Evolutionary conservation across 371 early-diverging fungal species (phyloP).

Genomic region (Mucor velutinosus): DNA sequence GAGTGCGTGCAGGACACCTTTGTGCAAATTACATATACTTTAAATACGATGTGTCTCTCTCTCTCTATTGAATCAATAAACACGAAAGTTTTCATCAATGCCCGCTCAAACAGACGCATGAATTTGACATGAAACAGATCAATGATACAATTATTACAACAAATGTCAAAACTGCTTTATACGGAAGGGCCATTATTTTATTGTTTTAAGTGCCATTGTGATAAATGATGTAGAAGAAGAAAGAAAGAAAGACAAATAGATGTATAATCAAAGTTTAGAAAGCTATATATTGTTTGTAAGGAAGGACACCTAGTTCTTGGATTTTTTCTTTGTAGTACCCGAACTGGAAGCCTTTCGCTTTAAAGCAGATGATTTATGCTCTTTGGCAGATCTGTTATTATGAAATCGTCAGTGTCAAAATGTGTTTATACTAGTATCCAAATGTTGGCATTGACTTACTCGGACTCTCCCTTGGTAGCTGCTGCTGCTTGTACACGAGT

Average conservation of each 20-base stretch:
- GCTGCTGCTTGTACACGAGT: background rate
- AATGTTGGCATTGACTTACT: background rate
- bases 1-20: too few species aligned
- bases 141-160: background rate
- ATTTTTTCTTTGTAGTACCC: background rate
- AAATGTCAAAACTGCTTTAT: background rate
- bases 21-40: too few species aligned
- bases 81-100: too few species aligned
- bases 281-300: background rate
- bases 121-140: background rate
- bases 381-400: background rate
- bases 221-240: too few species aligned
- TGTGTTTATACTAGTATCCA: too few species aligned
- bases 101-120: too few species aligned
- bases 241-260: too few species aligned
- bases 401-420: too few species aligned
- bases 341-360: background rate
- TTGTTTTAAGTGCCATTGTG: too few species aligned
- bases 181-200: background rate
- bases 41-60: too few species aligned
- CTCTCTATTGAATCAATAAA: too few species aligned
- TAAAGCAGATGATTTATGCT: background rate
- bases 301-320: background rate
- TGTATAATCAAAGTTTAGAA: background rate
- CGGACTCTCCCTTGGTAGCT: background rate